These are phyloP conservation scores for Arabidopsis suecica DNA, from an alignment of 345 rosid genomes.

Conservation along the genomic window DNA sequence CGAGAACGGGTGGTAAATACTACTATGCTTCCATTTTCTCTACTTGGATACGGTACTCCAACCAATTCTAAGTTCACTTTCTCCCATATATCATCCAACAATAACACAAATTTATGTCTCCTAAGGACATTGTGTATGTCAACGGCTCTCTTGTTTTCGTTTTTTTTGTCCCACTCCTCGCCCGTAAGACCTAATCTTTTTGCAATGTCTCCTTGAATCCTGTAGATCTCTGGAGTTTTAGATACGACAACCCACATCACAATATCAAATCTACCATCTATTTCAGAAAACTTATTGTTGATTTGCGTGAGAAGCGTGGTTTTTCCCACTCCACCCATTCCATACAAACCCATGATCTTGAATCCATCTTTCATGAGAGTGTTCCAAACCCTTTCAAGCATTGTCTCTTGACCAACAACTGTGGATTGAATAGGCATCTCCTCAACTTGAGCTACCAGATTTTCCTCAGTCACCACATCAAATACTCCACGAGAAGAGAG, in stretches of 20 bases:
- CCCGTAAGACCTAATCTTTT: neutral
- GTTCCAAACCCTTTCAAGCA: neutral
- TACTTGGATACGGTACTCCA: neutral
- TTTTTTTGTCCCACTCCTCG: neutral
- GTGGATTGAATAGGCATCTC: neutral
- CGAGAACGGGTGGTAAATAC: slow-evolving; percentile 4
- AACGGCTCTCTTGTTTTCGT: neutral
- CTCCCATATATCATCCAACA: slow-evolving; percentile 8
- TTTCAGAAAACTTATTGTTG: neutral
- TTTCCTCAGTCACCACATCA: neutral
- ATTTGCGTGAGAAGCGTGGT: neutral
- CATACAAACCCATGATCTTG: neutral
- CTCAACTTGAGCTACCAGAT: neutral
- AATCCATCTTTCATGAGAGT: neutral
- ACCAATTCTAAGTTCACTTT: neutral
- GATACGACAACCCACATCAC: neutral
- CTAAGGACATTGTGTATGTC: neutral
- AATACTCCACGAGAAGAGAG: neutral
- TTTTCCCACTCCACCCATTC: neutral
- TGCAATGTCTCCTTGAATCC: slow-evolving; percentile 3
- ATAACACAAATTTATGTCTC: neutral
- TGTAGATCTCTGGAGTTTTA: neutral
- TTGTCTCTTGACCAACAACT: neutral
- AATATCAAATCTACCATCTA: neutral
- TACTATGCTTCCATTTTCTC: neutral